Percentiles rank a stretch among this genome's conserved stretches.
These are phyloP conservation scores for Eucalyptus marginata DNA, from an alignment of 345 rosid genomes.

Conservation along the genomic window DNA sequence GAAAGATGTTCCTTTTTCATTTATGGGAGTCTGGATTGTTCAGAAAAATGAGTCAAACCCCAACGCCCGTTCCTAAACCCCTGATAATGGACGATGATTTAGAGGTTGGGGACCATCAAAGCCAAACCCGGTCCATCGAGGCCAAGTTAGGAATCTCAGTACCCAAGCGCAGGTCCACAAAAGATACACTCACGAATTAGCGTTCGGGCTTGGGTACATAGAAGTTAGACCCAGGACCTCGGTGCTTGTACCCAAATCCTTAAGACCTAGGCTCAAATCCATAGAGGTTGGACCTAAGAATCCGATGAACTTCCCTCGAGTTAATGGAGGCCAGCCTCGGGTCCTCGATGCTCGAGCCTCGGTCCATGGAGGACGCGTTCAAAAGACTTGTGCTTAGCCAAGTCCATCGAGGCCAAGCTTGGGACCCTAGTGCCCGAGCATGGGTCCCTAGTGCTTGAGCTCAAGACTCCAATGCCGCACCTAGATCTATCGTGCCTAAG, in stretches of 20 bases:
- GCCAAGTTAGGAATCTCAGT: background rate
- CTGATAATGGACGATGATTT: too few relatives aligned
- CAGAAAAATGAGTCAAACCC: background rate
- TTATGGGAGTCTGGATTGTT: background rate
- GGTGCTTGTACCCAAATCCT: background rate
- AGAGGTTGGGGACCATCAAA: background rate
- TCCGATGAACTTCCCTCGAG: fast-evolving
- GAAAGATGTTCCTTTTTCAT: background rate
- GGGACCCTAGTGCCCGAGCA: background rate
- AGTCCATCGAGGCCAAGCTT: too few relatives aligned
- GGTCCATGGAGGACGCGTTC: fast-evolving
- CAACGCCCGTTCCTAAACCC: background rate
- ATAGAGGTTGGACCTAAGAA: fast-evolving
- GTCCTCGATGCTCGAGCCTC: fast-evolving
- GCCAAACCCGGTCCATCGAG: background rate
- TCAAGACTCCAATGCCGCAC: fast-evolving
- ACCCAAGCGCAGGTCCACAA: background rate
- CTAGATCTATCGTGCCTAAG: background rate
- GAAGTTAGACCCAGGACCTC: background rate
- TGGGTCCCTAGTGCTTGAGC: background rate
- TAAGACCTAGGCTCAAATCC: too few relatives aligned
- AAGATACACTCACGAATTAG: fast-evolving
- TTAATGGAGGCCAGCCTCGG: background rate
- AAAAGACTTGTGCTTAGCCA: too few relatives aligned
- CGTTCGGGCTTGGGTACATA: fast-evolving